A percentile compares a stretch with the other conserved stretches of the same genome.
phyloP scores from a whole-genome alignment of 805 yeast genomes.

The Lipomyces chichibuensis region DNA sequence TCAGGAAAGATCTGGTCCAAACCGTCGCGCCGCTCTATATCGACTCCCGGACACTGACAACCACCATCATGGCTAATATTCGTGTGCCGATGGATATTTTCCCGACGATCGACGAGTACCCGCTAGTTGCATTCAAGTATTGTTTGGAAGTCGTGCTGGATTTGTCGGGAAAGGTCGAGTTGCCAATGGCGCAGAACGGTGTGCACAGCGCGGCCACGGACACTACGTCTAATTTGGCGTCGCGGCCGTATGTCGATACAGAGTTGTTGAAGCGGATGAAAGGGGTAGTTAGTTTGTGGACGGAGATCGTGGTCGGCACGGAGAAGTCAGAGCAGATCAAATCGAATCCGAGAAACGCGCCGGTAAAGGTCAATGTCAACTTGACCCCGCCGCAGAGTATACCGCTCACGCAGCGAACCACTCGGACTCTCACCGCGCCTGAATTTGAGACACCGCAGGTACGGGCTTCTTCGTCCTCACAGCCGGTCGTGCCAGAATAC shows the following conservation, averaged over 20 bases:
- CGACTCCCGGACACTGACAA: constrained; percentile 64
- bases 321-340: constrained; percentile 48
- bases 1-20: constrained; percentile 82
- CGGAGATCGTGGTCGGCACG: constrained; percentile 82
- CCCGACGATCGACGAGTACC: constrained; percentile 76
- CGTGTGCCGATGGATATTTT: constrained; percentile 83
- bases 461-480: not conserved
- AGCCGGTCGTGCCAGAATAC: not conserved
- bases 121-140: constrained; percentile 77
- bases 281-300: constrained; percentile 78
- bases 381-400: not conserved
- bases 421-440: not conserved
- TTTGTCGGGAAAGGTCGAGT: constrained; percentile 61
- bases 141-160: constrained; percentile 83
- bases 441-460: not conserved
- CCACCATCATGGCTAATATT: constrained; percentile 63
- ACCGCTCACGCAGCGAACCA: not conserved
- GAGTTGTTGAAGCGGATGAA: constrained; percentile 74
- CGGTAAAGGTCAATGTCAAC: constrained; percentile 9
- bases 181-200: constrained; percentile 41
- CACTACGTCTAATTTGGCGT: constrained; percentile 21
- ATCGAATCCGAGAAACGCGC: constrained; percentile 35
- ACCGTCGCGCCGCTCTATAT: constrained; percentile 73
- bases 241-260: constrained; percentile 63
- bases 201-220: constrained; percentile 43